Conservation (phyloP, 257 asterid species). For the Capsicum pubescens region DNA sequence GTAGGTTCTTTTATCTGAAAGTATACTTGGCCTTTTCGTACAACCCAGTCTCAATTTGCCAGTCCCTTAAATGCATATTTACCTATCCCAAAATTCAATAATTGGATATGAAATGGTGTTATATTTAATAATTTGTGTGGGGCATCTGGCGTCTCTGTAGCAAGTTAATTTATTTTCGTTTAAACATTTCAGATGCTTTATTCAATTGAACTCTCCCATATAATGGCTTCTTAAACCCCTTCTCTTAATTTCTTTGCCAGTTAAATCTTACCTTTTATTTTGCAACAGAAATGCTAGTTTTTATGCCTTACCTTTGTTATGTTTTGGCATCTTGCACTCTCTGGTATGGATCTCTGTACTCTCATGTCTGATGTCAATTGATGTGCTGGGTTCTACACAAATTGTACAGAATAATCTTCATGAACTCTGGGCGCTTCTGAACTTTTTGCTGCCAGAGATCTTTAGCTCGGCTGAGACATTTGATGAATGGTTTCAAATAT, state of each 20-base stretch:
- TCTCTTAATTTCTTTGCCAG: background rate
- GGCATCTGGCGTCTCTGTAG: background rate
- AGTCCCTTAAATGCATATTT: background rate
- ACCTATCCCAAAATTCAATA: background rate
- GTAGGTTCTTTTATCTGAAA: background rate
- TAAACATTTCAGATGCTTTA: background rate
- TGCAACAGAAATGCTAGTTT: background rate
- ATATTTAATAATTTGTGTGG: background rate
- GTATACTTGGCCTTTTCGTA: background rate
- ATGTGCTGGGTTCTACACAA: conserved; percentile 23
- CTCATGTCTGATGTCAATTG: background rate
- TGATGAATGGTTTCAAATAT: conserved; percentile 99
- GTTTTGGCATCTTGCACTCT: conserved; percentile 7
- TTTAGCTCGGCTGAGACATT: conserved; percentile 99
- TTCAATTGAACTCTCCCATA: background rate
- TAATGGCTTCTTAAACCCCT: background rate
- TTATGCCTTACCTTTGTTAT: background rate
- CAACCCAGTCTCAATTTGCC: background rate
- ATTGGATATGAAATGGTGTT: background rate
- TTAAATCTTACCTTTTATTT: background rate
- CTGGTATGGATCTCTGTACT: background rate
- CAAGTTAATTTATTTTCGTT: background rate
- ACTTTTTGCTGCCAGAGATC: conserved; percentile 97
- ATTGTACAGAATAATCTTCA: conserved; percentile 94
- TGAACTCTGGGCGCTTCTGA: conserved; percentile 97